These are phyloP conservation scores for Colletotrichum costaricense DNA, from an alignment of 2,329 filamentous ascomycete genomes.

Conservation along the genomic window DNA sequence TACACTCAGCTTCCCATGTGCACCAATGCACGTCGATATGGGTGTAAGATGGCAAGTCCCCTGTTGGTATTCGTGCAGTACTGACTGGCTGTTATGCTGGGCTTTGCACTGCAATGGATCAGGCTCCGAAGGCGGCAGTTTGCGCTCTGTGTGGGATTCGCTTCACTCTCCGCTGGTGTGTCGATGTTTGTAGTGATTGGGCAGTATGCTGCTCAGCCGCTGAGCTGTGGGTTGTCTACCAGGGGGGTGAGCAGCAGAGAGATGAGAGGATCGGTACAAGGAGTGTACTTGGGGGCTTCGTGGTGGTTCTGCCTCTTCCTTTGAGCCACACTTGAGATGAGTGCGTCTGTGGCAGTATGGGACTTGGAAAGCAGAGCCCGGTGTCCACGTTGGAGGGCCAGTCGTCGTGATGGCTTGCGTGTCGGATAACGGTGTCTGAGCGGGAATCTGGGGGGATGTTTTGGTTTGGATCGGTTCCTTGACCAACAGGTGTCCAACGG, in stretches of 20 bases:
- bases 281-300: background rate
- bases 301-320: slow-evolving; percentile 21
- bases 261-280: slow-evolving; percentile 14
- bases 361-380: background rate
- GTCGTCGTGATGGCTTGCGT: slow-evolving; percentile 19
- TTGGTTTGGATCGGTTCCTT: slow-evolving; percentile 4
- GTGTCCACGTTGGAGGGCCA: slow-evolving; percentile 2
- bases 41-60: background rate
- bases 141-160: slow-evolving; percentile 18
- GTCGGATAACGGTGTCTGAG: slow-evolving; percentile 7
- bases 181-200: slow-evolving; percentile 24
- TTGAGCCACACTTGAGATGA: background rate
- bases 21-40: background rate
- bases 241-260: background rate
- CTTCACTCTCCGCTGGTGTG: slow-evolving; percentile 18
- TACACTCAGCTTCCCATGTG: slow-evolving; percentile 19
- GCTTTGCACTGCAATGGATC: slow-evolving; percentile 4
- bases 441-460: background rate
- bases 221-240: slow-evolving; percentile 1
- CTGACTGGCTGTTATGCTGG: background rate
- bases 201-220: slow-evolving; percentile 28
- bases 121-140: slow-evolving; percentile 14
- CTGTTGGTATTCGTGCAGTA: background rate
- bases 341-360: background rate
- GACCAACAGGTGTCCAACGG: slow-evolving; percentile 5